Evolutionary conservation across 805 yeast species (phyloP).

Genomic region (Zygotorulaspora chibaensis): DNA sequence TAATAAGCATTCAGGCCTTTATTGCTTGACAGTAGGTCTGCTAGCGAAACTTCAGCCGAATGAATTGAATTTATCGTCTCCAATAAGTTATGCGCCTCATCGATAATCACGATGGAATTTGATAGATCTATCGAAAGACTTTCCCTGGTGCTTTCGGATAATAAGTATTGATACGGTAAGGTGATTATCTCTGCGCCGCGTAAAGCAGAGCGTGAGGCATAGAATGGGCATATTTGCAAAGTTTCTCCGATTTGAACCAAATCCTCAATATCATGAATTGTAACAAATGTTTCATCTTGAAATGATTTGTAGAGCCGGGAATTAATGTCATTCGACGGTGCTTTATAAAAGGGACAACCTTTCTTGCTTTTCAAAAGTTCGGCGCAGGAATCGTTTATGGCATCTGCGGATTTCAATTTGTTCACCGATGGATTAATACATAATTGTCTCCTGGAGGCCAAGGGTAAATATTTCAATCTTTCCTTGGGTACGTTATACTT

Average conservation of each 20-base stretch:
- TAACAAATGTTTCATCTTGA: slow-evolving; percentile 51
- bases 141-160: slow-evolving; percentile 57
- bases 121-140: slow-evolving; percentile 55
- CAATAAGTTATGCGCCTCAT: slow-evolving; percentile 86
- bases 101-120: slow-evolving; percentile 70
- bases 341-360: slow-evolving; percentile 23
- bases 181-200: slow-evolving; percentile 70
- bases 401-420: slow-evolving; percentile 43
- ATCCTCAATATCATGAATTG: slow-evolving; percentile 76
- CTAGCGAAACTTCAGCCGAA: slow-evolving; percentile 52
- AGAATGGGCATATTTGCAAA: slow-evolving; percentile 73
- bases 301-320: slow-evolving; percentile 40
- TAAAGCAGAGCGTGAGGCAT: slow-evolving; percentile 56
- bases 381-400: slow-evolving; percentile 75
- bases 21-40: slow-evolving; percentile 45
- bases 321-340: slow-evolving; percentile 42
- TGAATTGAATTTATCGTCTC: slow-evolving; percentile 70
- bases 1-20: slow-evolving; percentile 52
- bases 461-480: slow-evolving; percentile 59
- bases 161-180: slow-evolving; percentile 75
- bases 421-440: slow-evolving; percentile 69
- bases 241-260: slow-evolving; percentile 54
- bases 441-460: slow-evolving; percentile 81
- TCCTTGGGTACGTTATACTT: slow-evolving; percentile 38
- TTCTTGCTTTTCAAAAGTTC: slow-evolving; percentile 53